A percentile compares a stretch with the other conserved stretches of the same genome.
phyloP scores from a whole-genome alignment of 2,329 filamentous ascomycete species.

The Scedosporium minutisporum region DNA sequence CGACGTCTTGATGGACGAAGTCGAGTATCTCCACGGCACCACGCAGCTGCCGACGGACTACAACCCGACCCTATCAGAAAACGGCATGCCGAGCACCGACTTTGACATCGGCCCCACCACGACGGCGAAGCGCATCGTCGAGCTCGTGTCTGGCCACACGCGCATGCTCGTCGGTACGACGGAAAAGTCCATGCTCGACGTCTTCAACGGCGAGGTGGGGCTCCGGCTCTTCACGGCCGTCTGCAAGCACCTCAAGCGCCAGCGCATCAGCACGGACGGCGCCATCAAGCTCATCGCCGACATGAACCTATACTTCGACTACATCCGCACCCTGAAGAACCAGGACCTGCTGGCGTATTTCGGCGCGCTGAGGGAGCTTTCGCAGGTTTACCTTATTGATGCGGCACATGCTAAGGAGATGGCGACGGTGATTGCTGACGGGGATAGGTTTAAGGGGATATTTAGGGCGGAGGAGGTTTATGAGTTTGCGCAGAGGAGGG shows the following conservation, averaged over 20 bases:
- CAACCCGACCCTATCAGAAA: slow-evolving; percentile 50
- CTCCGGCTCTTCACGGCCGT: slow-evolving; percentile 82
- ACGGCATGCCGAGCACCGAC: slow-evolving; percentile 14
- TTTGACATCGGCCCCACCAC: slow-evolving; percentile 57
- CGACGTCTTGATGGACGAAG: slow-evolving; percentile 95
- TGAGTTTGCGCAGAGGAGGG: slow-evolving; percentile 86
- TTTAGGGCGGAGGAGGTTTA: slow-evolving; percentile 96
- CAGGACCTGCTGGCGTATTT: slow-evolving; percentile 82
- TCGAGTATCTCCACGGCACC: slow-evolving; percentile 88
- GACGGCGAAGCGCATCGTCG: slow-evolving; percentile 72
- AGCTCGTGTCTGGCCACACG: slow-evolving; percentile 80
- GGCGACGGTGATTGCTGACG: slow-evolving; percentile 88
- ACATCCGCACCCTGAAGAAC: slow-evolving; percentile 73
- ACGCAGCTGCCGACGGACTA: slow-evolving; percentile 82
- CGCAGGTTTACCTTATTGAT: slow-evolving; percentile 92
- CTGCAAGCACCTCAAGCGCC: slow-evolving; percentile 95
- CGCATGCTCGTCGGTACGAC: slow-evolving; percentile 89
- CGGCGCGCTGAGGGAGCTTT: slow-evolving; percentile 79
- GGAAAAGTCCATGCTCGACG: slow-evolving; percentile 95
- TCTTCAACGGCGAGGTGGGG: slow-evolving; percentile 97
- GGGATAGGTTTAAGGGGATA: slow-evolving; percentile 79
- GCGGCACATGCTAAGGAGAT: slow-evolving; percentile 80
- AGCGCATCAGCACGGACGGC: slow-evolving; percentile 81
- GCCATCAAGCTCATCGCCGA: slow-evolving; percentile 91
- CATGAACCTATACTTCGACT: slow-evolving; percentile 87